Evolutionary conservation across 192 early-diverging fungal genomes (phyloP).

Genomic region (Podila horticola): DNA sequence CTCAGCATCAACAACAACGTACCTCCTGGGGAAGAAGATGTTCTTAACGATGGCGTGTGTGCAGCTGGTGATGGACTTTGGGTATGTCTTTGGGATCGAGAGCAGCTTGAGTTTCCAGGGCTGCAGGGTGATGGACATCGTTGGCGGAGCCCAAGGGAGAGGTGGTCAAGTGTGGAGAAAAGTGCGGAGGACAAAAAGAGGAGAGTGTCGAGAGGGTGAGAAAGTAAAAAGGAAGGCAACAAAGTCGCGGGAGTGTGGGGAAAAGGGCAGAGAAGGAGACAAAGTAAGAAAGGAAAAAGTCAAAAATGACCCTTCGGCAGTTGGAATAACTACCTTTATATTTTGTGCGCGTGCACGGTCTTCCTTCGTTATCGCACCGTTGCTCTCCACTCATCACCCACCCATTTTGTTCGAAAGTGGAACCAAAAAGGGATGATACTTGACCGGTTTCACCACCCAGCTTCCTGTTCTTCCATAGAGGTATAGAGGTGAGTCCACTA

Average conservation of each 20-base stretch:
- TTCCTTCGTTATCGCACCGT: too few relatives aligned
- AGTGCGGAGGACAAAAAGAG: neutral
- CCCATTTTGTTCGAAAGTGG: too few relatives aligned
- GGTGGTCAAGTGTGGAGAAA: neutral
- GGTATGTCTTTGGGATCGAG: constrained; percentile 64
- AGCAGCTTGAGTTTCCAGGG: constrained; percentile 69
- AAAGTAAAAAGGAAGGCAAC: neutral
- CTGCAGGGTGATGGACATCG: constrained; percentile 66
- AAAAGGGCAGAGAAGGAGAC: neutral
- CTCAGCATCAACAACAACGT: neutral
- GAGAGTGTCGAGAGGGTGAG: neutral
- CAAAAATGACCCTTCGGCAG: too few relatives aligned
- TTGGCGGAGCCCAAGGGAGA: neutral
- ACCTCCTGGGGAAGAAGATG: constrained; percentile 64
- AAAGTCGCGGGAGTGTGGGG: neutral
- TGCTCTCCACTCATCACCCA: too few relatives aligned
- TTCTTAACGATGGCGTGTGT: constrained; percentile 72
- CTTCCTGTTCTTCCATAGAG: too few relatives aligned
- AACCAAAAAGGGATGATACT: too few relatives aligned
- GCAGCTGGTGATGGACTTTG: constrained; percentile 53
- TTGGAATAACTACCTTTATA: too few relatives aligned
- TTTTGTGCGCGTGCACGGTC: too few relatives aligned
- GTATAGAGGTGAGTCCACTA: too few relatives aligned
- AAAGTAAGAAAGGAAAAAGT: neutral
- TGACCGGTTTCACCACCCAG: too few relatives aligned